phyloP scores from a whole-genome alignment of 495 filamentous ascomycete species.

The Penicillium longicatenatum region DNA sequence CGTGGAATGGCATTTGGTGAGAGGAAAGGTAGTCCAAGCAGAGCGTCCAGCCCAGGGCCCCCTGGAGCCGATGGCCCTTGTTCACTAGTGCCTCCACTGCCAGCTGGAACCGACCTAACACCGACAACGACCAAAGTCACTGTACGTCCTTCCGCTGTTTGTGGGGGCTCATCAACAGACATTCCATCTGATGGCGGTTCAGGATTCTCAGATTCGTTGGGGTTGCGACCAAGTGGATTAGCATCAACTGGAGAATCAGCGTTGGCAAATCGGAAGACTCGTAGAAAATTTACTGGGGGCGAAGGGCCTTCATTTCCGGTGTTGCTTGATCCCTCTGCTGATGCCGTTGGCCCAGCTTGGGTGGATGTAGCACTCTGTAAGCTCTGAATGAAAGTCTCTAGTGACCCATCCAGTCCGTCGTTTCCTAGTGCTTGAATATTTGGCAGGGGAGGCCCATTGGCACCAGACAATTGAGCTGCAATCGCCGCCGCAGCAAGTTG shows the following conservation, averaged over 20 bases:
- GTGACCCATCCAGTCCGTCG: slow-evolving; percentile 56
- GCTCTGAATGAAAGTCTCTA: slow-evolving; percentile 60
- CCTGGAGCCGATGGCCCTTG: slow-evolving; percentile 45
- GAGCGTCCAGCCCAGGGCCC: slow-evolving; percentile 46
- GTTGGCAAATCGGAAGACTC: slow-evolving; percentile 63
- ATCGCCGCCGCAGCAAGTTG: slow-evolving; percentile 62
- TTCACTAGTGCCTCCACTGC: slow-evolving; percentile 45
- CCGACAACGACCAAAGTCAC: slow-evolving; percentile 73
- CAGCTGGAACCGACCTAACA: slow-evolving; percentile 66
- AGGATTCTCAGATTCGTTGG: slow-evolving; percentile 19
- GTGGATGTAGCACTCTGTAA: slow-evolving; percentile 54
- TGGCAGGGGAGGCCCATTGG: slow-evolving; percentile 53
- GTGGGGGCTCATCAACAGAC: slow-evolving; percentile 47
- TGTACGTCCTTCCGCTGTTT: slow-evolving; percentile 59
- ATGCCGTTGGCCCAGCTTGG: slow-evolving; percentile 40
- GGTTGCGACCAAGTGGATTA: slow-evolving; percentile 21
- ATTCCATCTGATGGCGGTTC: slow-evolving; percentile 28
- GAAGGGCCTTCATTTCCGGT: slow-evolving; percentile 35
- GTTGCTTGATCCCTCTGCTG: slow-evolving; percentile 33
- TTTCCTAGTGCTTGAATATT: slow-evolving; percentile 61
- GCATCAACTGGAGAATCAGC: slow-evolving; percentile 34
- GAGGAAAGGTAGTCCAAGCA: slow-evolving; percentile 59
- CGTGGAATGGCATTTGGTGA: slow-evolving; percentile 55
- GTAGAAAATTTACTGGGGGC: slow-evolving; percentile 58
- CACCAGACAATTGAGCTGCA: slow-evolving; percentile 61